Percentiles rank a stretch among this genome's conserved stretches.
Evolutionary conservation across 2,329 filamentous ascomycete species (phyloP).

Genomic region (Aureobasidium sp.): DNA sequence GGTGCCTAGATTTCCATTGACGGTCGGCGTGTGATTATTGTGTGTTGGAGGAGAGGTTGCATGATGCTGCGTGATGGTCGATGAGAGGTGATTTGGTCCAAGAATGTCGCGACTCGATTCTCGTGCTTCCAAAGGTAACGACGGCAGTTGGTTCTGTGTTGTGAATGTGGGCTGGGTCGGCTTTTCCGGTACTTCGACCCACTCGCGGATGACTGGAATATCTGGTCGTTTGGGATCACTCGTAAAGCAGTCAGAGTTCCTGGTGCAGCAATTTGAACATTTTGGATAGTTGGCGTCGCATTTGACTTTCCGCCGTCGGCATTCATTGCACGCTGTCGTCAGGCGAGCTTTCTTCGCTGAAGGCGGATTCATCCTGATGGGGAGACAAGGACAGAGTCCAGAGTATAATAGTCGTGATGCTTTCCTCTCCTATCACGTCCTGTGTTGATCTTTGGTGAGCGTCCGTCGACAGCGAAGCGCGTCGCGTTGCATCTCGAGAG

Average conservation of each 20-base stretch:
- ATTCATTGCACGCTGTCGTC: constrained; percentile 17
- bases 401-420: not conserved
- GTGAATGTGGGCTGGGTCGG: not conserved
- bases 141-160: not conserved
- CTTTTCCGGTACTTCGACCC: not conserved
- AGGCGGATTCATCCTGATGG: not conserved
- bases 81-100: not conserved
- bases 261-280: constrained; percentile 7
- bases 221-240: constrained; percentile 13
- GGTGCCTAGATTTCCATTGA: not conserved
- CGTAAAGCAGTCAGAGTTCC: constrained; percentile 10
- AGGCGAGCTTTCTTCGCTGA: constrained; percentile 8
- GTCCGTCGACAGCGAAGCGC: not conserved
- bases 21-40: not conserved
- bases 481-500: not conserved
- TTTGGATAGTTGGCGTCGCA: constrained; percentile 17
- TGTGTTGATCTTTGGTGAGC: not conserved
- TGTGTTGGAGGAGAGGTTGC: not conserved
- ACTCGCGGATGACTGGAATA: not conserved
- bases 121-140: not conserved
- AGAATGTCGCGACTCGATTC: not conserved
- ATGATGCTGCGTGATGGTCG: not conserved
- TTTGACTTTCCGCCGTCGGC: constrained; percentile 15
- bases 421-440: not conserved
- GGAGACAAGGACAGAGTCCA: not conserved